Base-by-base conservation (phyloP, 164 flowering plant genomes). In the Stephania japonica region DNA sequence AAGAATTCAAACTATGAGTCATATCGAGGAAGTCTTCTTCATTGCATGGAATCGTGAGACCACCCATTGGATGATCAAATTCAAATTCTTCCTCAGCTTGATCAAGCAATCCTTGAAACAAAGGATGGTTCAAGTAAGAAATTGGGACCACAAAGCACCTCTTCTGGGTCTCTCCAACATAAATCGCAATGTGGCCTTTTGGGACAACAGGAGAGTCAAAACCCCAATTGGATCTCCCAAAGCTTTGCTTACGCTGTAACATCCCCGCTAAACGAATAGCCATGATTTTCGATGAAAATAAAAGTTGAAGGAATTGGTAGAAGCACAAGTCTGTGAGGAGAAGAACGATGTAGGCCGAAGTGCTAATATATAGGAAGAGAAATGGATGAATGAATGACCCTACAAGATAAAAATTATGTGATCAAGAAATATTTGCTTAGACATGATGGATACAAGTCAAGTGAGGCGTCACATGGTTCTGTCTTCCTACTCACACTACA, bases 31-130 rank as follows among this genome's bases (percentile, higher is more conserved):
- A 67, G 49, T 7, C 44, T 0, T 38, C 44, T 38, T 67, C 70
- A 4, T 67, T 41, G 70, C 70, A 67, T 4, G 47, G 70, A 38
- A 67, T 67, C 7, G 70, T 67, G 18, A 67, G 70, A 24, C 70
- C 47, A 2, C 70, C 70, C 70, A 67, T 67, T 67, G 75, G 62
- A 47, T 73, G 70, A 38, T 38, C 47, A 41, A 67, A 67, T 32
- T 49, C 70, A 12, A 38, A 67, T 21, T 67, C 70, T 41, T 67
- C 70, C 47, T 67, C 70, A 8, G 70, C 70, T 41, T 42, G 32
- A 16, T 42, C 42, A 5, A 67, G 23, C 21, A 67, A 67, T 10
- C 42, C 70, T 67, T 67, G 70, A 42, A 67, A 67, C n/a, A 47
- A 38, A 38, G 70, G 50, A 38, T 67, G 44, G 44, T 18, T 41